Conservation (phyloP, 176 grass and related monocot genomes). For the Phoenix roebelenii region DNA sequence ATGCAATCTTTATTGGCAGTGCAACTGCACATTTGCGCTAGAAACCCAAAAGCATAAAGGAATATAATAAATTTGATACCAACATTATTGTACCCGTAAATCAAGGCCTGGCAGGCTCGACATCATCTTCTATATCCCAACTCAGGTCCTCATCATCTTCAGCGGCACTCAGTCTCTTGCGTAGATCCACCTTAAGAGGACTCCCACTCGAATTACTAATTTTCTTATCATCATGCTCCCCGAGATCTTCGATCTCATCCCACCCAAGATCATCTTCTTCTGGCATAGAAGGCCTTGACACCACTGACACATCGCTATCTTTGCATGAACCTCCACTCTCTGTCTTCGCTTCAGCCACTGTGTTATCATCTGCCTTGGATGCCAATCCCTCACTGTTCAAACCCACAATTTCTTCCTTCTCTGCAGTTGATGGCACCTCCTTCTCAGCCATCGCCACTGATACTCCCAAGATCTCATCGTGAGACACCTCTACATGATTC, state of each 20-base stretch:
- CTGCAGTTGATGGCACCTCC: not conserved
- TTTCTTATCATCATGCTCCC: slow-evolving; percentile 63
- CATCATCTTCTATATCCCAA: slow-evolving; percentile 97
- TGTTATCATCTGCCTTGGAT: too few species aligned
- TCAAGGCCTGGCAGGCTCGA: slow-evolving; percentile 22
- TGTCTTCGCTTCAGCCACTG: slow-evolving; percentile 4
- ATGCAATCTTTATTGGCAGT: slow-evolving; percentile 43
- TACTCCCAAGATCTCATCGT: slow-evolving; percentile 23
- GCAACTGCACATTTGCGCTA: slow-evolving; percentile 25
- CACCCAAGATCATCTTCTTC: slow-evolving; percentile 65
- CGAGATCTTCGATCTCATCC: slow-evolving; percentile 95
- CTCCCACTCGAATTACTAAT: slow-evolving; percentile 16
- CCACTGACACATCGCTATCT: slow-evolving; percentile 36
- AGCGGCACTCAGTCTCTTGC: slow-evolving; percentile 52
- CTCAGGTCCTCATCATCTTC: slow-evolving; percentile 94
- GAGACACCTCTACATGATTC: slow-evolving; percentile 14
- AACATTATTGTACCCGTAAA: slow-evolving; percentile 21
- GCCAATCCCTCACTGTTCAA: not conserved
- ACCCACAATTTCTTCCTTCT: slow-evolving; percentile 3
- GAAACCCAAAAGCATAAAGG: slow-evolving; percentile 16
- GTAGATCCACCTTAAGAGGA: slow-evolving; percentile 50
- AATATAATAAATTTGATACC: slow-evolving; percentile 19
- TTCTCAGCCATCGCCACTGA: slow-evolving; percentile 27
- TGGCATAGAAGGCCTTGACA: slow-evolving; percentile 26
- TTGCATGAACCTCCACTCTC: slow-evolving; percentile 18